phyloP scores from a whole-genome alignment of 2,329 filamentous ascomycete species.

The Stenocarpella maydis region DNA sequence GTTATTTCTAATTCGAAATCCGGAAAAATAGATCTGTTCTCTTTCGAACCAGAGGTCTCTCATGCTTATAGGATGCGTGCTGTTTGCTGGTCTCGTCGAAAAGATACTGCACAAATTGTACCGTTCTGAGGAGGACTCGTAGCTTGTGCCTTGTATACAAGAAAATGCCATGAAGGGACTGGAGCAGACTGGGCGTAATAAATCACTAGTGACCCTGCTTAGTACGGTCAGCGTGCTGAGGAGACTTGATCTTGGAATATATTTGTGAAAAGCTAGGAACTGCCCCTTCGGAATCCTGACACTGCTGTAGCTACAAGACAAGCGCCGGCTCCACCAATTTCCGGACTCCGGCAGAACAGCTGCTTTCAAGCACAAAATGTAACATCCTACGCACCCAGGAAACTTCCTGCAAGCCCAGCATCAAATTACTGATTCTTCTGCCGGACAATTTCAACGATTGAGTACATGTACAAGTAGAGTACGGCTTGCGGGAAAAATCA shows the following conservation, averaged over 20 bases:
- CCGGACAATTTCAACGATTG: no score
- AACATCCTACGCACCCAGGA: not conserved
- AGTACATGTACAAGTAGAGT: not conserved
- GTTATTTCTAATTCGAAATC: no score
- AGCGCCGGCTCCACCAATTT: conserved; percentile 41
- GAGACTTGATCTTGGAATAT: conserved; percentile 59
- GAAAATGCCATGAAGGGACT: conserved; percentile 61
- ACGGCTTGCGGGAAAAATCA: not conserved
- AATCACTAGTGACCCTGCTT: conserved; percentile 66
- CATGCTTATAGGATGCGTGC: no score
- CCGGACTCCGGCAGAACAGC: not conserved
- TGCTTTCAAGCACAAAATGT: no score
- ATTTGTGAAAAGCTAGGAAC: no score
- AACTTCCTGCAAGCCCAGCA: not conserved
- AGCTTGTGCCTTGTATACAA: no score
- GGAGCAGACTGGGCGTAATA: conserved; percentile 67
- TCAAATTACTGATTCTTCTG: not conserved
- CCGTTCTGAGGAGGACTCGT: no score
- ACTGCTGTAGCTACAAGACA: conserved; percentile 55
- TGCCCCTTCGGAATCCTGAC: conserved; percentile 57
- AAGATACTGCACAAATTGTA: no score
- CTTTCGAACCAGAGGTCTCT: no score
- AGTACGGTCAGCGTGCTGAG: conserved; percentile 59
- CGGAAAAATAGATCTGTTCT: no score
- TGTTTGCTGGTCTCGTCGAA: no score